phyloP scores from a whole-genome alignment of 129 eudicot genomes.

The Centaurea solstitialis region DNA sequence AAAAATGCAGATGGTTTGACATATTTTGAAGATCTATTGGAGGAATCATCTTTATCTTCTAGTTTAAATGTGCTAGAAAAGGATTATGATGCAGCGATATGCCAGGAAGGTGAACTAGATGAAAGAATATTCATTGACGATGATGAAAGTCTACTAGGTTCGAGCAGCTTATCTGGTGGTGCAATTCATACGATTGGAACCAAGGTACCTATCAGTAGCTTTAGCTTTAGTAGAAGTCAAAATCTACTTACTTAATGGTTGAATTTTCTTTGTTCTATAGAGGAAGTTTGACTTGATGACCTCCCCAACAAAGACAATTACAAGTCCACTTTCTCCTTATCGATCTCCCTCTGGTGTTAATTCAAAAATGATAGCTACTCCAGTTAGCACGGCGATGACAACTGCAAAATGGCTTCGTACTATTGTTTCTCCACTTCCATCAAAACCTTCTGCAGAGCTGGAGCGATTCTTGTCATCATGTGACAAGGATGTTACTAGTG shows the following conservation, averaged over 20 bases:
- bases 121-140: slow-evolving; percentile 80
- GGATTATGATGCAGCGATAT: slow-evolving; percentile 64
- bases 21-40: slow-evolving; percentile 71
- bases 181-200: slow-evolving; percentile 55
- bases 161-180: slow-evolving; percentile 93
- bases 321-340: slow-evolving; percentile 80
- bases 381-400: slow-evolving; percentile 96
- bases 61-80: slow-evolving; percentile 64
- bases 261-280: slow-evolving; percentile 33
- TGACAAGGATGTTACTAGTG: slow-evolving; percentile 78
- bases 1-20: slow-evolving; percentile 66
- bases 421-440: slow-evolving; percentile 79
- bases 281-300: slow-evolving; percentile 67
- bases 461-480: slow-evolving; percentile 64
- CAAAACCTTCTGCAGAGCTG: slow-evolving; percentile 68
- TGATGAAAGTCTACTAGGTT: slow-evolving; percentile 81
- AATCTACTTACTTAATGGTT: slow-evolving; percentile 3
- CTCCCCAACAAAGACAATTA: slow-evolving; percentile 85
- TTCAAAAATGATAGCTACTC: slow-evolving; percentile 61
- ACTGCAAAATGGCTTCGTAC: slow-evolving; percentile 95
- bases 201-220: slow-evolving; percentile 57
- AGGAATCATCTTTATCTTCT: slow-evolving; percentile 58
- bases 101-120: slow-evolving; percentile 69
- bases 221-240: neutral
- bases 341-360: slow-evolving; percentile 70